A percentile compares a stretch with the other conserved stretches of the same genome.
These are phyloP conservation scores for Perilla frutescens DNA, from an alignment of 257 asterid genomes.

Conservation along the genomic window DNA sequence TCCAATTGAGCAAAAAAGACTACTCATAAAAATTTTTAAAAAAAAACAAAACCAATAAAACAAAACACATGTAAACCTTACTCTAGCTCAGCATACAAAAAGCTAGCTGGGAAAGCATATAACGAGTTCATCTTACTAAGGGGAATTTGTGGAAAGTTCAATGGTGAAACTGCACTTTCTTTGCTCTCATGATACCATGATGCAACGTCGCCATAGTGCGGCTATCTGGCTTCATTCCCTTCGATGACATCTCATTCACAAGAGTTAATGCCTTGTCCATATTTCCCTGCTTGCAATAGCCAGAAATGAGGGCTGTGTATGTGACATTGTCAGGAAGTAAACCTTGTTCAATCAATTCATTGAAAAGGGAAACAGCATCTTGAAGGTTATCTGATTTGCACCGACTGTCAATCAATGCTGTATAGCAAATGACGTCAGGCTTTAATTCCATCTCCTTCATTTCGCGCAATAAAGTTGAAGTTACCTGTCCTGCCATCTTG, in stretches of 20 bases:
- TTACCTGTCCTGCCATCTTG: slow-evolving; percentile 33
- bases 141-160: slow-evolving; percentile 26
- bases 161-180: slow-evolving; percentile 40
- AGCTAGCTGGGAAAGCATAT: neutral
- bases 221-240: slow-evolving; percentile 61
- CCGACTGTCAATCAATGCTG: slow-evolving; percentile 68
- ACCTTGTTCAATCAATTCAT: slow-evolving; percentile 68
- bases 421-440: slow-evolving; percentile 71
- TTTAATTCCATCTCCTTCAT: slow-evolving; percentile 56
- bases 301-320: slow-evolving; percentile 74
- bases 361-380: slow-evolving; percentile 66
- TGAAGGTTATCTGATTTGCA: slow-evolving; percentile 71
- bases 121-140: slow-evolving; percentile 26
- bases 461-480: slow-evolving; percentile 45
- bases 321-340: slow-evolving; percentile 64
- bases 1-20: neutral
- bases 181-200: slow-evolving; percentile 44
- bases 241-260: slow-evolving; percentile 54
- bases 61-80: neutral
- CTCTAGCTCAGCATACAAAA: slow-evolving; percentile 5
- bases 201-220: slow-evolving; percentile 41
- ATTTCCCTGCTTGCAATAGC: slow-evolving; percentile 65
- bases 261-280: slow-evolving; percentile 57
- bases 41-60: neutral
- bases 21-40: neutral